Conservation (phyloP, 371 early-diverging fungal species). For the Batkoa obscura region DNA sequence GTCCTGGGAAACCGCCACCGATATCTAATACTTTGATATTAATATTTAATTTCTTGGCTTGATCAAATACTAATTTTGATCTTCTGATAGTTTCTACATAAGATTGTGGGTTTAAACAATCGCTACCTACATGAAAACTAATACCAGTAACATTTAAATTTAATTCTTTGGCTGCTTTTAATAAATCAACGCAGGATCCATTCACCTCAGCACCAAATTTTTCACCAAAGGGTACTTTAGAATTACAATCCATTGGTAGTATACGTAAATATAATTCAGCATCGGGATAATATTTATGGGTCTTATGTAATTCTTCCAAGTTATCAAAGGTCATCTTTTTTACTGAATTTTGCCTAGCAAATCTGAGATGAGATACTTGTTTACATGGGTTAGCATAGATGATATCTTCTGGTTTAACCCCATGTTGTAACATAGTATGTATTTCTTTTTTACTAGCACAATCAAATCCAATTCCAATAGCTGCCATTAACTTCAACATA, state of each 20-base stretch:
- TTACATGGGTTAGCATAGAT: slow-evolving; percentile 98
- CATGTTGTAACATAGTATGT: slow-evolving; percentile 54
- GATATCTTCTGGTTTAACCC: slow-evolving; percentile 58
- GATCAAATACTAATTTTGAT: slow-evolving; percentile 73
- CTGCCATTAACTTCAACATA: slow-evolving; percentile 61
- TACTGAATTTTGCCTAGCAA: slow-evolving; percentile 55
- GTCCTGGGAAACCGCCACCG: slow-evolving; percentile 90
- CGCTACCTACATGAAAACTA: slow-evolving; percentile 87
- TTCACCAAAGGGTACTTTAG: slow-evolving; percentile 75
- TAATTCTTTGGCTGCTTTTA: slow-evolving; percentile 53
- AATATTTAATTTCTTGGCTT: slow-evolving; percentile 52
- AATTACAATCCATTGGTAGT: slow-evolving; percentile 80
- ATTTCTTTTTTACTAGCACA: slow-evolving; percentile 82
- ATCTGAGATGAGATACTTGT: slow-evolving; percentile 81
- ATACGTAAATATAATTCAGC: slow-evolving; percentile 84
- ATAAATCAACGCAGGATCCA: slow-evolving; percentile 36
- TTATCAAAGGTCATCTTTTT: slow-evolving; percentile 95
- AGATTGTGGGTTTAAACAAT: slow-evolving; percentile 72
- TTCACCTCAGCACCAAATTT: slow-evolving; percentile 81
- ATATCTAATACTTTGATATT: slow-evolving; percentile 67
- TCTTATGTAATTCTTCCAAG: slow-evolving; percentile 87
- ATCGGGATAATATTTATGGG: slow-evolving; percentile 55
- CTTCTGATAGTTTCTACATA: slow-evolving; percentile 75
- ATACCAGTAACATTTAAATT: slow-evolving; percentile 76
- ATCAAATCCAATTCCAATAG: slow-evolving; percentile 81